Evolutionary conservation across 306 rosid genomes (phyloP).

Genomic region (Biancaea sappan): DNA sequence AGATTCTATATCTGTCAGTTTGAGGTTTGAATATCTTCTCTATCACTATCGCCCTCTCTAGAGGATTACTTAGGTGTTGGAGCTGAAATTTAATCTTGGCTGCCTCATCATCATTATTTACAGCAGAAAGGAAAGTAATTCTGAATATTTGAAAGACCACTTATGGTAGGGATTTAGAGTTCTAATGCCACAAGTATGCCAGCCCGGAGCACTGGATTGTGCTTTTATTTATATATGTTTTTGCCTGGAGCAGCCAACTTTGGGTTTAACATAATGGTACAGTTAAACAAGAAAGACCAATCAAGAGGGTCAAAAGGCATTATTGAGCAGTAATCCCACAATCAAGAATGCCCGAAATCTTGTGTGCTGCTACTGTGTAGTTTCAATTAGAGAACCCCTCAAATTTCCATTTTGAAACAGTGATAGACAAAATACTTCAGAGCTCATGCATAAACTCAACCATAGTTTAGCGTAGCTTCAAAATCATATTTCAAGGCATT

Average conservation of each 20-base stretch:
- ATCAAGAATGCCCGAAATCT: slow-evolving; percentile 35
- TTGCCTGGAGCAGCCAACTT: slow-evolving; percentile 18
- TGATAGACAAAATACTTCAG: not conserved
- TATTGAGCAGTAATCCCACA: not conserved
- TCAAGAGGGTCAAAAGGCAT: slow-evolving; percentile 20
- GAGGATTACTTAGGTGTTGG: not conserved
- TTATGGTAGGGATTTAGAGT: no score
- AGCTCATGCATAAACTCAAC: slow-evolving; percentile 20
- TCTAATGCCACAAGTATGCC: not conserved
- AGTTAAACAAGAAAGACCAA: not conserved
- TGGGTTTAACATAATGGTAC: slow-evolving; percentile 4
- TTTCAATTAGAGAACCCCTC: slow-evolving; percentile 8
- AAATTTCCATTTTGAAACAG: slow-evolving; percentile 8
- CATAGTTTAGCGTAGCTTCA: slow-evolving; percentile 31
- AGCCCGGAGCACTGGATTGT: not conserved
- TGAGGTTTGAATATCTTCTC: slow-evolving; percentile 66
- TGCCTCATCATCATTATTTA: not conserved
- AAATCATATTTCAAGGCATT: not conserved
- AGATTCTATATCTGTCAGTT: slow-evolving; percentile 93
- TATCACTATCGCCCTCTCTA: not conserved
- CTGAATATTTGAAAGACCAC: not conserved
- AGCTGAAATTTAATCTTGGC: not conserved
- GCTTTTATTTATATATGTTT: not conserved
- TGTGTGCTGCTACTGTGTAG: slow-evolving; percentile 3
- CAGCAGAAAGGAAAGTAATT: not conserved